Base-by-base conservation (phyloP, 225 moss, liverwort and hornwort species). In the Anthoceros angustus region DNA sequence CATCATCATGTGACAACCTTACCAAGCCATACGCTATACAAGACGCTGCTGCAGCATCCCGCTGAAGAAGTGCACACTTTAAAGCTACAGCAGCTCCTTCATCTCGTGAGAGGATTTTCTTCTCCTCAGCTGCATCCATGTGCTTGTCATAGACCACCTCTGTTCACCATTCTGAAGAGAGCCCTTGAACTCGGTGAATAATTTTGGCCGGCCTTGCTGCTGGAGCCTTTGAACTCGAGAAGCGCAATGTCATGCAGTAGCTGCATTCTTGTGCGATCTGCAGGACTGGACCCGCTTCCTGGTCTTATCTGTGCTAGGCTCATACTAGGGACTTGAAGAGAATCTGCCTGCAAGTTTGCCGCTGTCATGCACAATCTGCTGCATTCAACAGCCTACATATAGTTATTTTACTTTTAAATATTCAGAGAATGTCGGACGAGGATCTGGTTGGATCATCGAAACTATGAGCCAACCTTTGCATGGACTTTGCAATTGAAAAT, bases 11-110 rank as follows among this genome's bases (percentile, higher is more conserved):
- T 68, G 43, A 49, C 6, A 9, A 15, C 49, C 64, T 72, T 75
- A 80, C 74, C 70, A 72, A 39, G 55, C 77, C 74, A 60, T 77
- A 72, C 50, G 77, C 18, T 40, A 74, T 48, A 41, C 77, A 80
- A 6, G 74, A 77, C 55, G 74, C 72, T 4, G 73, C 67, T 62
- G 65, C 74, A 8, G 80, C 74, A 42, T 74, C 72, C 11, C 74
- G 67, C 45, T 70, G 74, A 55, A 26, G 66, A 25, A 77, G 15
- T 42, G 77, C 67, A 40, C 74, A 72, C 64, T 72, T 69, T 2
- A 77, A 61, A 42, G 72, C 68, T 62, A 24, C 39, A 11, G 60
- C 40, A 1, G 8, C 40, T 40, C 15, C 14, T 42, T 69, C 50
- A 5, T 69, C 61, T 61, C 9, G 40, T 11, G 41, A 7, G 5